phyloP scores from a whole-genome alignment of 1,284 basidiomycete species.

The Ustilago nuda region DNA sequence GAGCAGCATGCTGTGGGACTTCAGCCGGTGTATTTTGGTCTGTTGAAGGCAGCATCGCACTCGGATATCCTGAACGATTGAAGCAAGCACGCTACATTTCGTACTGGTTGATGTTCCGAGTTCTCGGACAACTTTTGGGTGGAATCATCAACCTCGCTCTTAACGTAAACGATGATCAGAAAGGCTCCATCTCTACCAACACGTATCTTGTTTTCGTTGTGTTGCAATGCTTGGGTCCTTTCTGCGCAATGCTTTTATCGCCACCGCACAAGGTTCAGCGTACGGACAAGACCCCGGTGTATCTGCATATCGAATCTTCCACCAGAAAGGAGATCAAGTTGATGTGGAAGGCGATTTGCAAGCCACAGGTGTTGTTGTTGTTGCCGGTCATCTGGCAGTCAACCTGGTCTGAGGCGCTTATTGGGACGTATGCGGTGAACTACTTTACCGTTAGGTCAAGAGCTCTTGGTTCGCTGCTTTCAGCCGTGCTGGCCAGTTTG shows the following conservation, averaged over 20 bases:
- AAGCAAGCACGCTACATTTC: constrained; percentile 67
- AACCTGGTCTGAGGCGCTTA: constrained; percentile 62
- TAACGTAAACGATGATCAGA: constrained; percentile 60
- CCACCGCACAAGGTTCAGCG: constrained; percentile 69
- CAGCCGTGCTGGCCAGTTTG: constrained; percentile 63
- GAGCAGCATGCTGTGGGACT: constrained; percentile 69
- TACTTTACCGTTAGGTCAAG: constrained; percentile 60
- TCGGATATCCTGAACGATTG: constrained; percentile 66
- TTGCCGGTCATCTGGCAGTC: constrained; percentile 61
- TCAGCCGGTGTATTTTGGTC: constrained; percentile 69
- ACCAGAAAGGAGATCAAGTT: constrained; percentile 58
- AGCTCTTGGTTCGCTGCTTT: constrained; percentile 69
- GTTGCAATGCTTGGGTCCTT: constrained; percentile 67
- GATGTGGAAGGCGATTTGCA: constrained; percentile 54
- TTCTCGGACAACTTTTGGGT: constrained; percentile 65
- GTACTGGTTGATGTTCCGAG: constrained; percentile 69
- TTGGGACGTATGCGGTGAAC: constrained; percentile 65
- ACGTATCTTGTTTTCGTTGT: constrained; percentile 71
- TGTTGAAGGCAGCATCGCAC: constrained; percentile 50
- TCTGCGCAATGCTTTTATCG: constrained; percentile 65
- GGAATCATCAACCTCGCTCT: constrained; percentile 70
- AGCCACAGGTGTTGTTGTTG: constrained; percentile 55
- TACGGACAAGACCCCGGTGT: constrained; percentile 67
- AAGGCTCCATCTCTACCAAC: constrained; percentile 66
- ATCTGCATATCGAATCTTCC: constrained; percentile 56